phyloP scores from a whole-genome alignment of 2,329 filamentous ascomycete species.

The Apiospora saccharicola region DNA sequence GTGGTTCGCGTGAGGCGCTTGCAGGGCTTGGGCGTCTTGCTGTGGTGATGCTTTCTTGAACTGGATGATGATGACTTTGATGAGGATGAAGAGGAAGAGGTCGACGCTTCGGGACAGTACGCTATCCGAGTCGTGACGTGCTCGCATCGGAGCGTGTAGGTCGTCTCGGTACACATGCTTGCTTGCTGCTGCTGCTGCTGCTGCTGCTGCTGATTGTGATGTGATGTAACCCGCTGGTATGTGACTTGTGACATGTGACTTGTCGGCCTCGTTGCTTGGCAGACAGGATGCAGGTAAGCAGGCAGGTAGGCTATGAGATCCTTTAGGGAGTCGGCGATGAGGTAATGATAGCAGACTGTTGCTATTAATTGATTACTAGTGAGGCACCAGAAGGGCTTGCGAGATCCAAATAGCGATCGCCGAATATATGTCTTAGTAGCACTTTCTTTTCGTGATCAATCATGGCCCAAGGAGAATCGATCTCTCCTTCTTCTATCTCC shows the following conservation, averaged over 20 bases:
- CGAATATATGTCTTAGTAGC: background rate
- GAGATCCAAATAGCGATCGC: background rate
- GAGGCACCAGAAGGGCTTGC: background rate
- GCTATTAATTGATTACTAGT: background rate
- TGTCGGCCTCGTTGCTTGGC: background rate
- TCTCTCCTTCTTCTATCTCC: background rate
- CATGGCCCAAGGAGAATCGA: background rate
- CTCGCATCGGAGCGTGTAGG: slow-evolving; percentile 59
- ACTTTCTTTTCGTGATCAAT: background rate
- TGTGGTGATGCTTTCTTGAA: slow-evolving; percentile 36
- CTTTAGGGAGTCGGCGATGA: background rate
- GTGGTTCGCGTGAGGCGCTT: slow-evolving; percentile 51
- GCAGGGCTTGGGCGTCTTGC: slow-evolving; percentile 46
- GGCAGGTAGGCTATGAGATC: background rate
- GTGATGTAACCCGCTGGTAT: background rate
- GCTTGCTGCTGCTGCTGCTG: background rate
- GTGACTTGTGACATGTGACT: background rate
- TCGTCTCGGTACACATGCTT: slow-evolving; percentile 58
- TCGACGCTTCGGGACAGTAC: slow-evolving; percentile 53
- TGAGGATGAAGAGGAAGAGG: slow-evolving; percentile 32
- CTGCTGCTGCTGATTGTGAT: background rate
- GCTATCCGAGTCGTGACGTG: slow-evolving; percentile 54
- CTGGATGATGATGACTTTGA: slow-evolving; percentile 29
- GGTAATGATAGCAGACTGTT: background rate
- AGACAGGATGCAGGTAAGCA: background rate